A percentile compares a stretch with the other conserved stretches of the same genome.
Evolutionary conservation across 2,329 filamentous ascomycete species (phyloP).

Genomic region (Penicillium sumatraense): DNA sequence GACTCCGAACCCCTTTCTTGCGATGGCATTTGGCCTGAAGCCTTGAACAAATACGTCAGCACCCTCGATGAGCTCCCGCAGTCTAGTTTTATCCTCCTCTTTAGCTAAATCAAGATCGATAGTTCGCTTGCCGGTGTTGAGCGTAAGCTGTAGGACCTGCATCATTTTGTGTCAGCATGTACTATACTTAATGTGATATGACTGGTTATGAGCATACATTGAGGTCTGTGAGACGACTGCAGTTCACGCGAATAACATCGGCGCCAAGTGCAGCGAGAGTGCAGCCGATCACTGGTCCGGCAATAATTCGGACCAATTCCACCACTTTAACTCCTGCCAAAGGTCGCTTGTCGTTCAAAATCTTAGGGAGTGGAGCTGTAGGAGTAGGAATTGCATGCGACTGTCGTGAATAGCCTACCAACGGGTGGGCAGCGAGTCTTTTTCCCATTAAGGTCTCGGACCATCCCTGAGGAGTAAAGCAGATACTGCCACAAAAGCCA

Average conservation of each 20-base stretch:
- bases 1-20: conserved; percentile 34
- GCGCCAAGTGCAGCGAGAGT: conserved; percentile 52
- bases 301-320: conserved; percentile 45
- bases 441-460: conserved; percentile 51
- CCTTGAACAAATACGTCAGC: conserved; percentile 61
- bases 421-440: conserved; percentile 45
- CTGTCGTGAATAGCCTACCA: conserved; percentile 47
- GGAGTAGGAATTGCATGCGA: conserved; percentile 41
- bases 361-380: conserved; percentile 27
- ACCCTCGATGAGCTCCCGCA: conserved; percentile 50
- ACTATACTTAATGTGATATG: neutral
- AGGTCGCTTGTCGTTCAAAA: conserved; percentile 22
- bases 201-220: conserved; percentile 23
- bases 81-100: conserved; percentile 43
- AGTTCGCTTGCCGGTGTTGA: conserved; percentile 31
- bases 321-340: conserved; percentile 56
- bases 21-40: conserved; percentile 53
- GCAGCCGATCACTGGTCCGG: conserved; percentile 49
- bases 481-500: conserved; percentile 52
- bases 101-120: conserved; percentile 52
- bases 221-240: conserved; percentile 43
- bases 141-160: conserved; percentile 26
- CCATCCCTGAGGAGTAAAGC: conserved; percentile 52
- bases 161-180: neutral
- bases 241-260: conserved; percentile 54